Conservation (phyloP, 2,329 filamentous ascomycete species). For the Neurospora sp. region DNA sequence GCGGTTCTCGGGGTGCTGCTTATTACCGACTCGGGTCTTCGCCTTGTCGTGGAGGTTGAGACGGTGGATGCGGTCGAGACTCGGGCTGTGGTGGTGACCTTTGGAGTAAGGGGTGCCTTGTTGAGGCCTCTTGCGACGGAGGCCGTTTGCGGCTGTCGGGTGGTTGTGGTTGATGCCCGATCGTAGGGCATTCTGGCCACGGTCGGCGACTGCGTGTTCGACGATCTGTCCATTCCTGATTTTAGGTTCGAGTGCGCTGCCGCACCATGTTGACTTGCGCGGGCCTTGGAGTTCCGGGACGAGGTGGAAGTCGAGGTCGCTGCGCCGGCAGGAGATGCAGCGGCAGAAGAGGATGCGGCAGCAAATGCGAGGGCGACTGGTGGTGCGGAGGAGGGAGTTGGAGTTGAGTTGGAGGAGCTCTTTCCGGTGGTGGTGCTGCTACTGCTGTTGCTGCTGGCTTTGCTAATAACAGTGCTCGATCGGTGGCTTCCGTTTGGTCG, state of each 20-base stretch:
- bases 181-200: slow-evolving; percentile 27
- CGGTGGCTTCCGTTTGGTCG: neutral
- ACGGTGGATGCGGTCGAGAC: slow-evolving; percentile 10
- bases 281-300: slow-evolving; percentile 10
- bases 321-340: slow-evolving; percentile 5
- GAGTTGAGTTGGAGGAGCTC: neutral
- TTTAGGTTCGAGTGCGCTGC: slow-evolving; percentile 18
- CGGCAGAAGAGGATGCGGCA: slow-evolving; percentile 3
- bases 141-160: slow-evolving; percentile 55
- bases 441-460: neutral
- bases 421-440: neutral
- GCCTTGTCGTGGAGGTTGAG: slow-evolving; percentile 7
- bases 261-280: slow-evolving; percentile 29
- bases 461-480: neutral
- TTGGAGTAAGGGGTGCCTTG: slow-evolving; percentile 42
- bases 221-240: slow-evolving; percentile 15
- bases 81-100: slow-evolving; percentile 36
- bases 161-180: slow-evolving; percentile 28
- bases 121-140: slow-evolving; percentile 48
- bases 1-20: slow-evolving; percentile 57
- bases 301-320: slow-evolving; percentile 5
- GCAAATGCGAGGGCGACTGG: slow-evolving; percentile 3
- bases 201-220: slow-evolving; percentile 9
- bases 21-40: slow-evolving; percentile 14
- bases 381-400: slow-evolving; percentile 3